These are phyloP conservation scores for Asterochloris sp. DNA, from an alignment of 139 green algal genomes.

Conservation along the genomic window DNA sequence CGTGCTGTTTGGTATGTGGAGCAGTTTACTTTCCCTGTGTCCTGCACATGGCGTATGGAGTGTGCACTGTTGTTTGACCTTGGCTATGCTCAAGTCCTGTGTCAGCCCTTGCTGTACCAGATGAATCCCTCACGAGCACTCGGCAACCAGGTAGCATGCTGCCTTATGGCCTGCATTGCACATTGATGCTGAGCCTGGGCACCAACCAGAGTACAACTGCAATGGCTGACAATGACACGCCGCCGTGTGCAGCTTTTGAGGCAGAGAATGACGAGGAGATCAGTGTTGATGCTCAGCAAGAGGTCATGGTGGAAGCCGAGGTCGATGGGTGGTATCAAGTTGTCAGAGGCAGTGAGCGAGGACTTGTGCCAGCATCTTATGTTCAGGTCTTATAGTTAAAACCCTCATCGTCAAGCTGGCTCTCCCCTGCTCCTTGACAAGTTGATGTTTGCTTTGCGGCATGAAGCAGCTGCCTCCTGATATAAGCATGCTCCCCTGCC, in stretches of 20 bases:
- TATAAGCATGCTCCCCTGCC: too few relatives aligned
- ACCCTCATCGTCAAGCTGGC: too few relatives aligned
- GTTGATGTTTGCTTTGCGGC: too few relatives aligned
- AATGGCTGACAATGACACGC: not conserved
- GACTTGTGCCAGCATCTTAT: constrained; percentile 26
- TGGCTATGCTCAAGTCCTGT: not conserved
- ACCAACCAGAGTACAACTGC: not conserved
- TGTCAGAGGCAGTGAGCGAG: constrained; percentile 8
- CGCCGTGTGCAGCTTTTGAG: constrained; percentile 15
- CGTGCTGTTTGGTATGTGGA: too few relatives aligned
- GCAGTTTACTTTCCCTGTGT: too few relatives aligned
- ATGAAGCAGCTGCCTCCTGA: too few relatives aligned
- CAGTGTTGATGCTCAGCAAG: constrained; percentile 9
- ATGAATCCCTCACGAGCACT: too few relatives aligned
- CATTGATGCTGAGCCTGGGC: not conserved
- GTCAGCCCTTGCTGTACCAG: not conserved
- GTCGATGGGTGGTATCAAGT: constrained; percentile 30
- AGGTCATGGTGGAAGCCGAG: constrained; percentile 20
- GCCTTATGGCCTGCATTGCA: not conserved
- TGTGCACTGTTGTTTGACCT: not conserved
- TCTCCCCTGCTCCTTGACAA: too few relatives aligned
- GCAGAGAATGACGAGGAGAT: constrained; percentile 25
- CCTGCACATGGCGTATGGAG: not conserved
- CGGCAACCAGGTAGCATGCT: not conserved
- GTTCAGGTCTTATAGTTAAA: constrained; percentile 4